Evolutionary conservation across 139 green algal species (phyloP), one percentile per base, ranked within the genome.

Genomic region (Chlorella sorokiniana): DNA sequence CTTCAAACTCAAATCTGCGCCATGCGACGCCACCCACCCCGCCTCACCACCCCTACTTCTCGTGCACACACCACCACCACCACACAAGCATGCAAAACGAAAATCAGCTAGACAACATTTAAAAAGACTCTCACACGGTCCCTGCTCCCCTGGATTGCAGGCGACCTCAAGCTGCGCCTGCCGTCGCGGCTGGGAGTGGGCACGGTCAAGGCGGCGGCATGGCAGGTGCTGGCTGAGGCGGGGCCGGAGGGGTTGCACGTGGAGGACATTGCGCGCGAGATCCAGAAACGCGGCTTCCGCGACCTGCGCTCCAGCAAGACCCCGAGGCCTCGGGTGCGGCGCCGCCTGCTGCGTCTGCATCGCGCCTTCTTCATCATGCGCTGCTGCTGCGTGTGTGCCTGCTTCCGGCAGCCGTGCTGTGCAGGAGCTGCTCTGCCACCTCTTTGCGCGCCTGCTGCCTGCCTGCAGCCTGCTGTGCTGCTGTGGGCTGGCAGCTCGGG

Each of bases 151-250:
- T 65, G 9, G n/a, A n/a, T 69, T 22, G 48, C 78, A 83, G 78
- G 86, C 20, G 89, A 87, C 8, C 71, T 96, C 11, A 90, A 90
- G 79, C 88, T 98, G 76, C 78, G 85, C 35, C 85, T 95, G 81
- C 95, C 95, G 5, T 52, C 83, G 4, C 88, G 93, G 61, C 91
- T 95, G 37, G 81, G 67, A 4, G 61, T 78, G 0, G 92, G 91
- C 52, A 94, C 92, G 1, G 90, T 96, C 40, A 98, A 98, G 89
- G 93, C 88, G 14, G 95, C 94, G 2, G 91, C 92, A 16, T 98
- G 94, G 94, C 83, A 92, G 84, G 91, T 95, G 69, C 88, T 98
- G 78, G 76, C 89, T 20, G 89, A 92, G 52, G 85, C 79, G 10
- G 95, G 92, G 0, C 85, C 91, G 3, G 87, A 91, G 42, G 95